Base-by-base conservation (phyloP, 148 eudicot species). In the Limonium bicolor region DNA sequence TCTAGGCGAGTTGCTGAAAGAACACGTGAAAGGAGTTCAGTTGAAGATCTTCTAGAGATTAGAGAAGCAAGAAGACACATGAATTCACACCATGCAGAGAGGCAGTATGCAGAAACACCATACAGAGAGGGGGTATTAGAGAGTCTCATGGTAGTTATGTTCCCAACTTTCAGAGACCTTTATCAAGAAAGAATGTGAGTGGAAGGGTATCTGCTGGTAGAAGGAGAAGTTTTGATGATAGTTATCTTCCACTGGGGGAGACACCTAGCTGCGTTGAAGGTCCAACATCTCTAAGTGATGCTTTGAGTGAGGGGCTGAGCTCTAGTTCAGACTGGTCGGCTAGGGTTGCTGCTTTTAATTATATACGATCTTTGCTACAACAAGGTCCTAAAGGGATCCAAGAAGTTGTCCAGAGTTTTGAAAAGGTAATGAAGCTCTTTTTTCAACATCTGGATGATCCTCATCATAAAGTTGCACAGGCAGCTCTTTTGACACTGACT, bases 361-460 rank as follows among this genome's bases (percentile, higher is more conserved):
- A 75, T 62, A 70, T 90, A 20, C 82, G 71, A 37, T 62, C 95
- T 41, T 67, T 78, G 49, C 60, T 90, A 46, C 82, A 78, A 71
- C 95, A 75, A 69, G 99, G 95, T 15, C 72, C 85, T 37, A 69
- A 73, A 54, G 95, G 99, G 27, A 63, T 85, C 54, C 99, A 84
- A 64, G 99, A 90, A 70, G 59, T 90, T 31, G 62, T 69, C 14
- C 99, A 80, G 61, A 90, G 70, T 36, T 90, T 90, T 65, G 99
- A 90, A 55, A 90, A 90, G 77, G 94, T 90, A 37, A 90, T 90
- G 99, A 90, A 85, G 61, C 66, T 90, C 41, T 90, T 90, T 62
- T 85, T 80, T 56, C 81, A 73, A 77, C 99, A 90, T 58, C 50
- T 90, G 73, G 99, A 90, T 69, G 99, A 90, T 71, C 99, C 99